These are phyloP conservation scores for Pythium rhizo-oryzae DNA, from an alignment of 352 stramenopile species.

Conservation along the genomic window DNA sequence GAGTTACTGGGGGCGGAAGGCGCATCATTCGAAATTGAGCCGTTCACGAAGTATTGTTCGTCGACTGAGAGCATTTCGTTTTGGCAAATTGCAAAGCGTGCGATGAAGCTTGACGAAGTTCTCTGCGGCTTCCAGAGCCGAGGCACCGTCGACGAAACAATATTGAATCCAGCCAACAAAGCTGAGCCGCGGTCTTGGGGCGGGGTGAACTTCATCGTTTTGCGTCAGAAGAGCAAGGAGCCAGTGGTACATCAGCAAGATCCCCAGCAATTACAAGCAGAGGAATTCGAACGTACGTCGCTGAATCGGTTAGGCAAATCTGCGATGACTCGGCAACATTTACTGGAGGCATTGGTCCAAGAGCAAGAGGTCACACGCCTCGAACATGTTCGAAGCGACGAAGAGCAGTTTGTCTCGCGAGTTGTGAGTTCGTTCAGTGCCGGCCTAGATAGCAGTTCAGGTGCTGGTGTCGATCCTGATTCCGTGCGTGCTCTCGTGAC, in stretches of 20 bases:
- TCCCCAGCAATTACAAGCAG: constrained; percentile 31
- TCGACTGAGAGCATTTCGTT: not conserved
- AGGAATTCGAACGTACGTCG: constrained; percentile 59
- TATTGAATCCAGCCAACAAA: constrained; percentile 80
- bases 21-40: constrained; percentile 6
- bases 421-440: not conserved
- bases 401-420: not conserved
- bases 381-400: not conserved
- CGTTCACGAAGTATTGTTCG: not conserved
- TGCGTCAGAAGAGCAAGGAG: constrained; percentile 40
- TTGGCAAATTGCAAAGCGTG: constrained; percentile 1
- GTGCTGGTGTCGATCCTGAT: not conserved
- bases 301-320: constrained; percentile 50
- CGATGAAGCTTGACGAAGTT: constrained; percentile 51
- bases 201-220: constrained; percentile 67
- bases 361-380: not conserved
- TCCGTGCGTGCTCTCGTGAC: not conserved
- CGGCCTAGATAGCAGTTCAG: not conserved
- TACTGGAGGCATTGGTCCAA: not conserved
- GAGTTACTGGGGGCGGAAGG: constrained; percentile 48
- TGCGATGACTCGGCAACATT: constrained; percentile 39
- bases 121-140: constrained; percentile 75
- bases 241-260: constrained; percentile 28
- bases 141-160: constrained; percentile 44
- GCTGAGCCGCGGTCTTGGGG: constrained; percentile 44